Conservation (phyloP, 805 yeast species). For the Yarrowia hollandica region DNA sequence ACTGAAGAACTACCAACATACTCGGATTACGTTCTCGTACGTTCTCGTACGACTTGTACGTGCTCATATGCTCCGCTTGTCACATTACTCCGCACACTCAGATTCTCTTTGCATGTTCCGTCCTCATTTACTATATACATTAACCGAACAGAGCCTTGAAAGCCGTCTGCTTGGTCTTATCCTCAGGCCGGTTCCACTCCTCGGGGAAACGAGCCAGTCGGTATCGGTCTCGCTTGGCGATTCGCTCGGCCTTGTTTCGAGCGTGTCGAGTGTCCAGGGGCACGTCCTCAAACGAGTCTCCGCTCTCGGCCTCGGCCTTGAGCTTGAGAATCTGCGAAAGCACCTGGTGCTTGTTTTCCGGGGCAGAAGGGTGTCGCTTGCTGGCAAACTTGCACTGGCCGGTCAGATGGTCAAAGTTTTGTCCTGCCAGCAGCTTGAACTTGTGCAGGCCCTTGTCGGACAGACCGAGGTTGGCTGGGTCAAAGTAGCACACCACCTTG, state of each 20-base stretch:
- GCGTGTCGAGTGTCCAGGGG: slow-evolving; percentile 80
- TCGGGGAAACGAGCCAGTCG: slow-evolving; percentile 59
- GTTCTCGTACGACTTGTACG: too few species aligned
- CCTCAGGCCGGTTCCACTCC: slow-evolving; percentile 37
- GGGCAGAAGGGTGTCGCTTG: slow-evolving; percentile 66
- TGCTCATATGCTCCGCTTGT: too few species aligned
- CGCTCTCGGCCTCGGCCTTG: slow-evolving; percentile 62
- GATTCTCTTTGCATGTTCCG: neutral
- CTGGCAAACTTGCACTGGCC: slow-evolving; percentile 66
- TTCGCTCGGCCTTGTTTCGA: slow-evolving; percentile 46
- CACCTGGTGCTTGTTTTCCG: slow-evolving; percentile 80
- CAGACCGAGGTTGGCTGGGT: slow-evolving; percentile 49
- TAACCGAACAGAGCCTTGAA: slow-evolving; percentile 20
- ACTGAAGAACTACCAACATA: too few species aligned
- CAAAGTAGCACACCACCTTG: slow-evolving; percentile 62
- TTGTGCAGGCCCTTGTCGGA: slow-evolving; percentile 60
- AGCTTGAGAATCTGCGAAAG: slow-evolving; percentile 64
- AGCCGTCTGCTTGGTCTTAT: slow-evolving; percentile 11
- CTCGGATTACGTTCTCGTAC: too few species aligned
- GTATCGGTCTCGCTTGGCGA: slow-evolving; percentile 17
- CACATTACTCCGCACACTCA: neutral
- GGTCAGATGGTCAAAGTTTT: slow-evolving; percentile 64
- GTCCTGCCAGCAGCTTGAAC: slow-evolving; percentile 73
- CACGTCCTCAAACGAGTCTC: slow-evolving; percentile 67
- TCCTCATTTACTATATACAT: slow-evolving; percentile 5